Base-by-base conservation (phyloP, 192 early-diverging fungal species). In the Coemansia sp. region DNA sequence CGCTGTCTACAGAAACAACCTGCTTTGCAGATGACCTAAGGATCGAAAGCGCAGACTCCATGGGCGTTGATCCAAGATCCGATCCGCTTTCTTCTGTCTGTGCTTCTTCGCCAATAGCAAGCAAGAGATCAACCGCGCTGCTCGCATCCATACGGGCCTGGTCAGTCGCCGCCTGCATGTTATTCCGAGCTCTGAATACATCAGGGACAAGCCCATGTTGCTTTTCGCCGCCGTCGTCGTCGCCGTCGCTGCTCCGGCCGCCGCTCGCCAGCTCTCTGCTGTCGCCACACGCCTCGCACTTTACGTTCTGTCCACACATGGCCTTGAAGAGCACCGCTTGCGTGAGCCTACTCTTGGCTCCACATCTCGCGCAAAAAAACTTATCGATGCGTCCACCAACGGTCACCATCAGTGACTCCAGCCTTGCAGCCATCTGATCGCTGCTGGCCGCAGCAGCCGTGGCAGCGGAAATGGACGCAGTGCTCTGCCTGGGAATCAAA, bases 261-360 rank as follows among this genome's bases (percentile, higher is more conserved):
- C 50, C 23, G 16, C 28, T 51, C 1, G 70, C 64, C 30, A 78
- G 39, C 23, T 3, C 14, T 7, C 67, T 64, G 45, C 30, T 39
- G 0, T 61, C 42, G n/a, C 51, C 64, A 42, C 75, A 78, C n/a
- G 65, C 64, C 19, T 53, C 61, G 20, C 75, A 78, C 19, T 30
- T 32, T 8, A 73, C 39, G 0, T 34, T 39, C 52, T 61, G 53
- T 14, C 45, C 52, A 48, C 63, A 64, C 64, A 67, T 69, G 14
- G 60, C 56, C 30, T 67, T 69, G 35, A 73, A 69, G 16, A 78
- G 36, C n/a, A 69, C 67, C 9, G 75, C 75, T 48, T 72, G 75
- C 0, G 75, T 72, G 18, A 78, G 63, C 36, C 48, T 46, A 54
- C 58, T 69, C 45, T 55, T 62, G 6, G 71, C 63, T 11, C 66